A percentile compares a stretch with the other conserved stretches of the same genome.
Conservation (phyloP, 2,329 filamentous ascomycete species). For the Clarireedia hainanense region DNA sequence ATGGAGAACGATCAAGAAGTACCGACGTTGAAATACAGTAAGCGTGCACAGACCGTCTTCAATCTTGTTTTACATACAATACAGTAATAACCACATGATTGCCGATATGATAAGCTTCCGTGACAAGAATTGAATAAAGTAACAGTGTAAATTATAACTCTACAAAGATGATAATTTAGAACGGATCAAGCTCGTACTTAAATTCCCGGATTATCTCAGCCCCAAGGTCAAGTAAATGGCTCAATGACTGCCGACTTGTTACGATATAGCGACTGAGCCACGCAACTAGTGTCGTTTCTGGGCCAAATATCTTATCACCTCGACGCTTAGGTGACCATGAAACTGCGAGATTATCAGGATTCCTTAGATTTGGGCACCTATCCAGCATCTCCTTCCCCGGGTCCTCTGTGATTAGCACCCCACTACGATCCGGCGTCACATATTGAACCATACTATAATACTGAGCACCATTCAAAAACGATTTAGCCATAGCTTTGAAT, state of each 20-base stretch:
- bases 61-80: no score
- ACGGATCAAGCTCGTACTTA: not conserved
- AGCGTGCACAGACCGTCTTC: no score
- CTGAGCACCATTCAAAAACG: not conserved
- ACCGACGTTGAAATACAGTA: no score
- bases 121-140: no score
- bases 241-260: not conserved
- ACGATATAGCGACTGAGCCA: not conserved
- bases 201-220: not conserved
- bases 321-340: not conserved
- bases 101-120: no score
- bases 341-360: not conserved
- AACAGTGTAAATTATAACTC: no score
- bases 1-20: no score
- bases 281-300: not conserved
- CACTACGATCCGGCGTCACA: not conserved
- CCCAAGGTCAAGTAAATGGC: not conserved
- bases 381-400: not conserved
- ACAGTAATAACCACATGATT: no score
- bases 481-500: not conserved
- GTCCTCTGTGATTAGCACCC: not conserved
- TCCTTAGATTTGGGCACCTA: not conserved
- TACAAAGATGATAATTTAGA: no score
- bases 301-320: not conserved
- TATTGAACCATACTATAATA: not conserved